Evolutionary conservation across 176 grass and related monocot species (phyloP).

Genomic region (Ananas comosus): DNA sequence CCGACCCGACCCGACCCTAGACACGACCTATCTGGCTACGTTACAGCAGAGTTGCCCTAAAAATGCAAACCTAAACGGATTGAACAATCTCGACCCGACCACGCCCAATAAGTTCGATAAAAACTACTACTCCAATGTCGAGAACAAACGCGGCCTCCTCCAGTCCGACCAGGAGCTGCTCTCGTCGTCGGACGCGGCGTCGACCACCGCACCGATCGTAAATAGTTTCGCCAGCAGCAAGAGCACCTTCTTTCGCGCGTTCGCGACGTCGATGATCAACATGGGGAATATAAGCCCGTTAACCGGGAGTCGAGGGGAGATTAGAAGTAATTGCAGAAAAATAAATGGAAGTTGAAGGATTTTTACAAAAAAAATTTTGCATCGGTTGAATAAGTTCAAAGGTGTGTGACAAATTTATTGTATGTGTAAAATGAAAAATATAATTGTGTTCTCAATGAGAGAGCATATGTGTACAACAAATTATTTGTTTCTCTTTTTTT

Average conservation of each 20-base stretch:
- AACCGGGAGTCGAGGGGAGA: constrained; percentile 47
- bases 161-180: constrained; percentile 71
- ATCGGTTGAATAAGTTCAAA: too few relatives aligned
- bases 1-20: constrained; percentile 45
- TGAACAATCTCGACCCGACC: constrained; percentile 58
- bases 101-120: constrained; percentile 72
- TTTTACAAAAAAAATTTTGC: background rate
- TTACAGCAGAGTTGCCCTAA: constrained; percentile 41
- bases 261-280: constrained; percentile 54
- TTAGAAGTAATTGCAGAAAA: constrained; percentile 49
- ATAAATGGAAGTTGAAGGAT: constrained; percentile 37
- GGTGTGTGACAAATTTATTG: too few relatives aligned
- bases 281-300: constrained; percentile 69
- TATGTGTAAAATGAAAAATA: too few relatives aligned
- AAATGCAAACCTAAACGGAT: constrained; percentile 25
- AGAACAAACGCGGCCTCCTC: constrained; percentile 41
- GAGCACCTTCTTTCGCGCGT: constrained; percentile 58
- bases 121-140: constrained; percentile 55
- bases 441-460: too few relatives aligned
- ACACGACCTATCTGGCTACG: constrained; percentile 27
- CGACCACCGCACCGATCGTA: constrained; percentile 31
- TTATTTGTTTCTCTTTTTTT: too few relatives aligned
- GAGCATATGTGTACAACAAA: too few relatives aligned
- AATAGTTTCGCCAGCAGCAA: constrained; percentile 40
- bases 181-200: constrained; percentile 33